phyloP scores from a whole-genome alignment of 192 early-diverging fungal species.

The Gaertneriomyces semiglobifer region DNA sequence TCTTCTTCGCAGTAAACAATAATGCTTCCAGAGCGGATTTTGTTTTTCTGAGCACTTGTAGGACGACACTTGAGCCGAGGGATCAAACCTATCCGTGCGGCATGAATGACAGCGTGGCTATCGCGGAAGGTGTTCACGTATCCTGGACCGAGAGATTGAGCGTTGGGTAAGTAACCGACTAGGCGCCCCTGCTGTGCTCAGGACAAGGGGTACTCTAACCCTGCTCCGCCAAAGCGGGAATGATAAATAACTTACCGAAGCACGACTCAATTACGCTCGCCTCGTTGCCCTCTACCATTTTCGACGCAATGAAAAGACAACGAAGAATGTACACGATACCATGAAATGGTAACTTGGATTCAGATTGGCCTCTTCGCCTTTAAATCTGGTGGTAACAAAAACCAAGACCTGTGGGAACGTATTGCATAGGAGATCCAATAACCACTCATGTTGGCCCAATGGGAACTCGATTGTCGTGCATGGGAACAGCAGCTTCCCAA shows the following conservation, averaged over 20 bases:
- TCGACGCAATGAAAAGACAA: too few relatives aligned
- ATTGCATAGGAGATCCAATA: too few relatives aligned
- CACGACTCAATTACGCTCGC: too few relatives aligned
- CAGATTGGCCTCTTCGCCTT: too few relatives aligned
- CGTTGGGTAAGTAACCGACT: background rate
- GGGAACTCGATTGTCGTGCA: too few relatives aligned
- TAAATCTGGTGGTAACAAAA: too few relatives aligned
- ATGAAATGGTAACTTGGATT: too few relatives aligned
- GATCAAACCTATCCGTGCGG: background rate
- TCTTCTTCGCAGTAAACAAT: background rate
- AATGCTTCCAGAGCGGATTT: background rate
- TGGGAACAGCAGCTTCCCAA: too few relatives aligned
- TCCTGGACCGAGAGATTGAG: background rate
- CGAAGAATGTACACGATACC: too few relatives aligned
- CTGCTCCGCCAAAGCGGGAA: background rate
- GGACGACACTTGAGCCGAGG: background rate
- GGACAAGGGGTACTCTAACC: background rate
- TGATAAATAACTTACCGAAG: background rate
- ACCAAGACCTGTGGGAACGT: too few relatives aligned
- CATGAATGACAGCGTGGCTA: background rate
- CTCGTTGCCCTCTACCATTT: too few relatives aligned
- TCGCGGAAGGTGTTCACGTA: background rate
- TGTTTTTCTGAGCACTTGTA: background rate
- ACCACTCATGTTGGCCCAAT: too few relatives aligned
- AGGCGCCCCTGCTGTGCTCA: background rate